These are phyloP conservation scores for Peziza echinospora DNA, from an alignment of 495 filamentous ascomycete genomes.

Conservation along the genomic window DNA sequence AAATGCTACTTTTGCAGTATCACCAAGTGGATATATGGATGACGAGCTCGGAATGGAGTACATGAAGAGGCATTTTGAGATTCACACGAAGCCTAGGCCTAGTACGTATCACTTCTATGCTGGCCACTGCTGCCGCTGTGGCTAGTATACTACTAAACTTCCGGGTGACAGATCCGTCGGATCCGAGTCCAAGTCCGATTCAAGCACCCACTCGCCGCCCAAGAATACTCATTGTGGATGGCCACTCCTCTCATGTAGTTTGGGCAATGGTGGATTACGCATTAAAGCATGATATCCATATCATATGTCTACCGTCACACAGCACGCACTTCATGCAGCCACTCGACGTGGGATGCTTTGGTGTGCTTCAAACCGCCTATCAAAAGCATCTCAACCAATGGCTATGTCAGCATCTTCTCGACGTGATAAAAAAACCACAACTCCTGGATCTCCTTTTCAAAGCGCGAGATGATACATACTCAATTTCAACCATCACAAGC, in stretches of 20 bases:
- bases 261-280: constrained; percentile 14
- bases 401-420: not conserved
- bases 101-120: constrained; percentile 11
- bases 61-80: not conserved
- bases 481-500: not conserved
- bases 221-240: constrained; percentile 18
- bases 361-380: constrained; percentile 9
- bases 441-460: not conserved
- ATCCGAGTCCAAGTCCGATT: too few species aligned
- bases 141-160: constrained; percentile 1
- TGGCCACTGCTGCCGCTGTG: constrained; percentile 9
- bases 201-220: constrained; percentile 2
- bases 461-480: not conserved
- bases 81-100: constrained; percentile 1
- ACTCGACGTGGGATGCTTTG: constrained; percentile 18
- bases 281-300: constrained; percentile 11
- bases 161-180: too few species aligned
- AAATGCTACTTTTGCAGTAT: not conserved
- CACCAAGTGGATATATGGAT: not conserved
- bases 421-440: not conserved
- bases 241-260: constrained; percentile 15
- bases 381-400: not conserved
- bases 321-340: constrained; percentile 18
- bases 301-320: constrained; percentile 17
- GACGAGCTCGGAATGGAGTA: not conserved